Conservation (phyloP, 805 yeast species). For the Hanseniaspora pseudoguilliermondii region DNA sequence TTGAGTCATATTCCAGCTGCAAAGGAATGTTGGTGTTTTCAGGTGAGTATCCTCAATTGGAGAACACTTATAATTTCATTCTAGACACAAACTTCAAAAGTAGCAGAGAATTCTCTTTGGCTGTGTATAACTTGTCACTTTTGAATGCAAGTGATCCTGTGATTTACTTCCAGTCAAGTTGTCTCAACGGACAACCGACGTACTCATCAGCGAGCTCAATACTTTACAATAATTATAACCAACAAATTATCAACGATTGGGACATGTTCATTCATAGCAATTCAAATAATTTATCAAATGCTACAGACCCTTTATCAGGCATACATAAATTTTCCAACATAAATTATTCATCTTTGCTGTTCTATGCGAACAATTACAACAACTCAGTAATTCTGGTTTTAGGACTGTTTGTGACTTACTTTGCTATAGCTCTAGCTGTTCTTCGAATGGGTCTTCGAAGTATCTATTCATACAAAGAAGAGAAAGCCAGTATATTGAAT, state of each 20-base stretch:
- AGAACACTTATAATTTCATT: not conserved
- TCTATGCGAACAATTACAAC: not conserved
- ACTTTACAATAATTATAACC: not conserved
- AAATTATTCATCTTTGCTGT: not conserved
- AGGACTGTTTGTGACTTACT: not conserved
- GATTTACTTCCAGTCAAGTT: not conserved
- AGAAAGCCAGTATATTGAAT: not conserved
- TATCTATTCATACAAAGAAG: not conserved
- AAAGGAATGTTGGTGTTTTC: not conserved
- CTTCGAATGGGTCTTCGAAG: not conserved
- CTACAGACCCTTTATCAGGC: too few relatives aligned
- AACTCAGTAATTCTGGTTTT: not conserved
- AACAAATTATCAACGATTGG: slow-evolving; percentile 1
- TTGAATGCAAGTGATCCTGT: not conserved
- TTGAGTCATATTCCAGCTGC: not conserved
- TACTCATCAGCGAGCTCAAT: not conserved
- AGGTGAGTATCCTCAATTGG: not conserved
- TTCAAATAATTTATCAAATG: too few relatives aligned
- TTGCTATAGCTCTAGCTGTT: not conserved
- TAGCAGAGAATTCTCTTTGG: not conserved
- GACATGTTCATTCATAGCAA: not conserved
- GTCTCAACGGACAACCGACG: not conserved
- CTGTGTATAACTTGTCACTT: not conserved
- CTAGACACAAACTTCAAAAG: not conserved
- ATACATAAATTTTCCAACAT: not conserved